Evolutionary conservation across 768 basidiomycete species (phyloP).

Genomic region (Dendrothele bispora): DNA sequence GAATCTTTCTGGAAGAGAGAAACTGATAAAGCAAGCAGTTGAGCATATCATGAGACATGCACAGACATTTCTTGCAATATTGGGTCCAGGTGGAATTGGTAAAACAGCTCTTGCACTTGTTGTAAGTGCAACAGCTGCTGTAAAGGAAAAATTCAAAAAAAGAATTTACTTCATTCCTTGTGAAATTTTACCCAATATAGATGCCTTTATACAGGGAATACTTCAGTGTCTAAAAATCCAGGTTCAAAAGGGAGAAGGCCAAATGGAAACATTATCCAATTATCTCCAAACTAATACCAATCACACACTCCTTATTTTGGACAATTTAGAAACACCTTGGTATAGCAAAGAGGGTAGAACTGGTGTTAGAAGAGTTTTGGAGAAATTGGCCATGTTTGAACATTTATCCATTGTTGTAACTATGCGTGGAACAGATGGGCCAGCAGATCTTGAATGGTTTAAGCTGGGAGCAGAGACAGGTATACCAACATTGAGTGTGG

Average conservation of each 20-base stretch:
- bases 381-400: background rate
- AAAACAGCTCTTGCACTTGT: background rate
- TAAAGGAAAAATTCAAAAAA: background rate
- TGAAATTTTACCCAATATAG: background rate
- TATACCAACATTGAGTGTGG: background rate
- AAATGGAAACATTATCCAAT: background rate
- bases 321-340: conserved; percentile 11
- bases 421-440: conserved; percentile 3
- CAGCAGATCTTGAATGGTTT: conserved; percentile 3
- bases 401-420: conserved; percentile 2
- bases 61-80: background rate
- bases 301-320: conserved; percentile 4
- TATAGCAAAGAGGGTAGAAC: background rate
- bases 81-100: conserved; percentile 3
- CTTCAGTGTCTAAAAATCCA: background rate
- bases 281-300: background rate
- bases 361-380: background rate
- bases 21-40: background rate
- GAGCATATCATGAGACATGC: background rate
- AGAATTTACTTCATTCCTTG: conserved; percentile 2
- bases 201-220: background rate
- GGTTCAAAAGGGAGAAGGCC: background rate
- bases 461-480: background rate
- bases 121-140: background rate
- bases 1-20: background rate